phyloP scores from a whole-genome alignment of 345 rosid species.

The Lagerstroemia speciosa region DNA sequence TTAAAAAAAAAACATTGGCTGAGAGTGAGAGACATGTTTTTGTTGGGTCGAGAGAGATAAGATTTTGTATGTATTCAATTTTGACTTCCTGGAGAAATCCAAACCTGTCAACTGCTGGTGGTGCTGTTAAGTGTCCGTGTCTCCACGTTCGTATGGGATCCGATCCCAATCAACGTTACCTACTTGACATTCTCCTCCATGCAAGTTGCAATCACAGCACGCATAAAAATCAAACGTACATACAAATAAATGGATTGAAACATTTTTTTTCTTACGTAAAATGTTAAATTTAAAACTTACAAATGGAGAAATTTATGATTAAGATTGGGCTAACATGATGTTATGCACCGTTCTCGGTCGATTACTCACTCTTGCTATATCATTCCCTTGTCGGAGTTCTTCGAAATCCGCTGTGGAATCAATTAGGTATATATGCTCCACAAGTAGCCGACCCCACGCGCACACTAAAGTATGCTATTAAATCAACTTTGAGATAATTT shows the following conservation, averaged over 20 bases:
- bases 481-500: background rate
- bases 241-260: too few relatives aligned
- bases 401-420: background rate
- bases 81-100: constrained; percentile 10
- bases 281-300: too few relatives aligned
- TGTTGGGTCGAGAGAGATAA: background rate
- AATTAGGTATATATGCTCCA: background rate
- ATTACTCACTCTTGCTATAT: background rate
- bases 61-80: background rate
- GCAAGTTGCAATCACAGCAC: too few relatives aligned
- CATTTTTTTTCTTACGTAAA: too few relatives aligned
- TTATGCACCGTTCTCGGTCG: too few relatives aligned
- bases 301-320: too few relatives aligned
- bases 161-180: background rate
- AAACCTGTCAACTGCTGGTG: constrained; percentile 9
- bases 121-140: background rate
- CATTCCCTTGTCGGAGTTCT: background rate
- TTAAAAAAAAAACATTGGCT: background rate
- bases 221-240: too few relatives aligned
- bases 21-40: background rate
- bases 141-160: background rate
- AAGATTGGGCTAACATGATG: too few relatives aligned
- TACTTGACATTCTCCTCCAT: background rate
- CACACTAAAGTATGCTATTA: too few relatives aligned
- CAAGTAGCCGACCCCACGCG: background rate